These are phyloP conservation scores for Chrysosporium keratinophilum DNA, from an alignment of 2,329 filamentous ascomycete genomes.

Conservation along the genomic window DNA sequence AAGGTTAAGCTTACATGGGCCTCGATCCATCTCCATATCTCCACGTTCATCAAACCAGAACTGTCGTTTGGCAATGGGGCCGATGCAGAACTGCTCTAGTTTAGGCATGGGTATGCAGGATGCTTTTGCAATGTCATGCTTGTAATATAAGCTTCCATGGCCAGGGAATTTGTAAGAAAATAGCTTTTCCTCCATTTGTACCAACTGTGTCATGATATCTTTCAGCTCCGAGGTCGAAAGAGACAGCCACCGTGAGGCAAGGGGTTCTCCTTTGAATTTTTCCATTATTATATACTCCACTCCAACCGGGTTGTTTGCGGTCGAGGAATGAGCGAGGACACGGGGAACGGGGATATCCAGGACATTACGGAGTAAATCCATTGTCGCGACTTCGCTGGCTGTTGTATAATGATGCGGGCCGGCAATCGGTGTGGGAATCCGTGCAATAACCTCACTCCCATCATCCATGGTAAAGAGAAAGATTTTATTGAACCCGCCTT, in stretches of 20 bases:
- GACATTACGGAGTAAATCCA: conserved; percentile 24
- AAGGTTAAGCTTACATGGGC: neutral
- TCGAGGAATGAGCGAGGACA: conserved; percentile 29
- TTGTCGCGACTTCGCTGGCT: conserved; percentile 33
- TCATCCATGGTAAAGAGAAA: conserved; percentile 21
- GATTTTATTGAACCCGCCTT: conserved; percentile 24
- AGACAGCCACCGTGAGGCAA: conserved; percentile 22
- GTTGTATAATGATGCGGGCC: conserved; percentile 23
- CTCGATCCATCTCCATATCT: conserved; percentile 11
- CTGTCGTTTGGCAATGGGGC: conserved; percentile 22
- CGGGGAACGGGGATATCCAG: conserved; percentile 30
- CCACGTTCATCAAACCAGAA: conserved; percentile 25
- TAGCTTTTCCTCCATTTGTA: conserved; percentile 12
- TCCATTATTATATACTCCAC: conserved; percentile 39
- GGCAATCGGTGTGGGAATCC: conserved; percentile 21
- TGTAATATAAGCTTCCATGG: conserved; percentile 24
- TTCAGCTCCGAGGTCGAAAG: conserved; percentile 19
- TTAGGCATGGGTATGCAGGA: conserved; percentile 15
- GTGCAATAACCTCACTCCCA: conserved; percentile 19
- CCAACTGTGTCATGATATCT: neutral
- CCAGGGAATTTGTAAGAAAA: conserved; percentile 23
- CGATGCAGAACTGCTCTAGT: conserved; percentile 22
- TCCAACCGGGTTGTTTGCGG: conserved; percentile 29
- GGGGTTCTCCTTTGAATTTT: conserved; percentile 27
- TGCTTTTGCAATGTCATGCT: conserved; percentile 13